phyloP scores from a whole-genome alignment of 768 basidiomycete genomes.

The Pleurotus giganteus region DNA sequence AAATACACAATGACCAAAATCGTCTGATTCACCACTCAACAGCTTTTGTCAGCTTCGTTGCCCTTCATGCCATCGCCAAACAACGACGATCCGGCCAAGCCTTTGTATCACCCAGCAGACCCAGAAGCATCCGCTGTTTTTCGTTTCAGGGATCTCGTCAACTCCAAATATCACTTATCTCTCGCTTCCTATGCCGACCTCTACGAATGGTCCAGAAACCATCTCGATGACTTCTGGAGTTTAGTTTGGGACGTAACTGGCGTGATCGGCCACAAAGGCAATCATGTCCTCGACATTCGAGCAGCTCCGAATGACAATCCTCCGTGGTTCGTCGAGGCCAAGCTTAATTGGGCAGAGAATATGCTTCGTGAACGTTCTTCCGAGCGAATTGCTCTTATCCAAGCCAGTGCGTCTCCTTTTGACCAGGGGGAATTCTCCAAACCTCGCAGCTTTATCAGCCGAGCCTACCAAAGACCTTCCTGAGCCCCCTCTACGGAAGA shows the following conservation, averaged over 20 bases:
- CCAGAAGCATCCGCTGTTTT: slow-evolving; percentile 43
- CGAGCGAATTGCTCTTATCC: slow-evolving; percentile 63
- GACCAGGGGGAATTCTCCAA: slow-evolving; percentile 17
- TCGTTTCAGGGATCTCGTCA: slow-evolving; percentile 49
- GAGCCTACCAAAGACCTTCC: slow-evolving; percentile 57
- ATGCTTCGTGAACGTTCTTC: slow-evolving; percentile 60
- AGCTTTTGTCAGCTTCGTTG: neutral
- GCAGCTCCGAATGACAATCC: slow-evolving; percentile 62
- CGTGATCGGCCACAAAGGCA: slow-evolving; percentile 62
- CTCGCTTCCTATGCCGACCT: slow-evolving; percentile 61
- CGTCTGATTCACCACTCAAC: neutral
- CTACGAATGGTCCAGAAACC: slow-evolving; percentile 59
- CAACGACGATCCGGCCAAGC: slow-evolving; percentile 11
- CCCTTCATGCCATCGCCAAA: neutral
- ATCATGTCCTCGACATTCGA: slow-evolving; percentile 52
- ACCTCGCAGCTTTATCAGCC: slow-evolving; percentile 33
- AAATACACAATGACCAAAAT: no score
- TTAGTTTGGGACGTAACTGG: slow-evolving; percentile 68
- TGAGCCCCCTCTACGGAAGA: slow-evolving; percentile 38
- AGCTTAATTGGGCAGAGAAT: slow-evolving; percentile 81
- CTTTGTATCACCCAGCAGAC: slow-evolving; percentile 43
- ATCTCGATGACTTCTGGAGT: slow-evolving; percentile 68
- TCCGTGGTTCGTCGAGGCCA: slow-evolving; percentile 66
- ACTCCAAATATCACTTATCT: slow-evolving; percentile 39
- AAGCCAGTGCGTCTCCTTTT: slow-evolving; percentile 53